A percentile compares a stretch with the other conserved stretches of the same genome.
Evolutionary conservation across 257 asterid genomes (phyloP).

Genomic region (Thymus mandschuricus): DNA sequence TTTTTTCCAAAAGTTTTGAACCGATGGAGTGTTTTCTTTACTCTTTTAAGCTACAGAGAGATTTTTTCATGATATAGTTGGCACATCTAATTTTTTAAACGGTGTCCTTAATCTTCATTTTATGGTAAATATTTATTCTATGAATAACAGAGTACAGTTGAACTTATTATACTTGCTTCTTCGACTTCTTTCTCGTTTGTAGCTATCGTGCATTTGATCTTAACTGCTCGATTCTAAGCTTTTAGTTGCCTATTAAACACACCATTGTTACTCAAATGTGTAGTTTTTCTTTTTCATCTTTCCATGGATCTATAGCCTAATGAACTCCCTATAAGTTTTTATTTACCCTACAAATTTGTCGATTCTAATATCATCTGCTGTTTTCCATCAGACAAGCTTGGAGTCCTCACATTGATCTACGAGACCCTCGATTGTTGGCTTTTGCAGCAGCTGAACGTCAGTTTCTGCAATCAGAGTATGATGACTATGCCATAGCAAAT

Average conservation of each 20-base stretch:
- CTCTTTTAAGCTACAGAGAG: neutral
- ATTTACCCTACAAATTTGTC: neutral
- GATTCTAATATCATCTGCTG: constrained; percentile 13
- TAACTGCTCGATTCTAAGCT: neutral
- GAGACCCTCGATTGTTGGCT: constrained; percentile 59
- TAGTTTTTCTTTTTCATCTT: neutral
- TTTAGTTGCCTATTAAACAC: neutral
- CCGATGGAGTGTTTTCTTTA: neutral
- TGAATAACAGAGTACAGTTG: neutral
- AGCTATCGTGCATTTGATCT: neutral
- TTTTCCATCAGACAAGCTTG: constrained; percentile 59
- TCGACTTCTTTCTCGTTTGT: neutral
- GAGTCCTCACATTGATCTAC: constrained; percentile 59
- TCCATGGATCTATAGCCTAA: neutral
- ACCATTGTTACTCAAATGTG: neutral
- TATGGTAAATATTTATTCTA: neutral
- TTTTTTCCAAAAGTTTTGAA: neutral
- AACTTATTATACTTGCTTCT: neutral
- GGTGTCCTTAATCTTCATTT: constrained; percentile 5
- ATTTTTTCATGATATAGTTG: neutral
- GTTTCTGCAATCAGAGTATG: constrained; percentile 62
- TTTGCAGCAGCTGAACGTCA: constrained; percentile 65
- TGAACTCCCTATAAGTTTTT: no score
- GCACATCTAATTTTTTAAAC: neutral
- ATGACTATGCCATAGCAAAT: constrained; percentile 53